Conservation (phyloP, 495 filamentous ascomycete species). For the Jackrogersella multiformis region DNA sequence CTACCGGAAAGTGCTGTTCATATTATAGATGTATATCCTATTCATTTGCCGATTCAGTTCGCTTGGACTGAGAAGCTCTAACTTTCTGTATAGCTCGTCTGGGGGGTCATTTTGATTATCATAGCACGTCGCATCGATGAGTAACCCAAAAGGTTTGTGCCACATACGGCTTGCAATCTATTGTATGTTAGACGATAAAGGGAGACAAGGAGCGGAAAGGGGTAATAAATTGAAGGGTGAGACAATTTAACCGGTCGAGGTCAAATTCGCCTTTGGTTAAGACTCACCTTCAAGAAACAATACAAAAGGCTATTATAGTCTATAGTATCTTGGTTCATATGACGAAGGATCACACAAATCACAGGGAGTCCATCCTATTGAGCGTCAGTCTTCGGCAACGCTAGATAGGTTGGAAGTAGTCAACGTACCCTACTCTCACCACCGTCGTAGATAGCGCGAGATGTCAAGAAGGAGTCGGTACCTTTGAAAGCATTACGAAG, state of each 20-base stretch:
- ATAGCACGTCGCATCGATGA: conserved; percentile 74
- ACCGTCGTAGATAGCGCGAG: conserved; percentile 71
- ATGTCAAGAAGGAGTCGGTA: conserved; percentile 66
- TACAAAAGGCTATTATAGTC: conserved; percentile 70
- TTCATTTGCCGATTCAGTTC: conserved; percentile 65
- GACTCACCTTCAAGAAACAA: conserved; percentile 66
- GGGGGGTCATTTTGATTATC: conserved; percentile 67
- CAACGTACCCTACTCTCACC: conserved; percentile 66
- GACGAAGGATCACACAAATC: conserved; percentile 71
- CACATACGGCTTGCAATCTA: conserved; percentile 72
- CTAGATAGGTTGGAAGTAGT: neutral
- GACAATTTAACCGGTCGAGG: neutral
- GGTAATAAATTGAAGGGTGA: neutral
- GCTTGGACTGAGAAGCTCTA: conserved; percentile 66
- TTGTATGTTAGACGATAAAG: neutral
- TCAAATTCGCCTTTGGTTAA: neutral
- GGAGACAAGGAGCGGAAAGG: neutral
- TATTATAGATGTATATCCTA: conserved; percentile 71
- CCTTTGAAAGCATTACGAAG: conserved; percentile 69
- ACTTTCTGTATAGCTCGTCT: conserved; percentile 65
- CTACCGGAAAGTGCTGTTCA: conserved; percentile 69
- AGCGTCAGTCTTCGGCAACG: conserved; percentile 4
- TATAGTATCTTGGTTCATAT: conserved; percentile 67
- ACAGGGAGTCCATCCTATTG: conserved; percentile 67
- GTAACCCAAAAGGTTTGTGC: conserved; percentile 70